These are phyloP conservation scores for Cucumis hystrix DNA, from an alignment of 306 rosid genomes.

Conservation along the genomic window DNA sequence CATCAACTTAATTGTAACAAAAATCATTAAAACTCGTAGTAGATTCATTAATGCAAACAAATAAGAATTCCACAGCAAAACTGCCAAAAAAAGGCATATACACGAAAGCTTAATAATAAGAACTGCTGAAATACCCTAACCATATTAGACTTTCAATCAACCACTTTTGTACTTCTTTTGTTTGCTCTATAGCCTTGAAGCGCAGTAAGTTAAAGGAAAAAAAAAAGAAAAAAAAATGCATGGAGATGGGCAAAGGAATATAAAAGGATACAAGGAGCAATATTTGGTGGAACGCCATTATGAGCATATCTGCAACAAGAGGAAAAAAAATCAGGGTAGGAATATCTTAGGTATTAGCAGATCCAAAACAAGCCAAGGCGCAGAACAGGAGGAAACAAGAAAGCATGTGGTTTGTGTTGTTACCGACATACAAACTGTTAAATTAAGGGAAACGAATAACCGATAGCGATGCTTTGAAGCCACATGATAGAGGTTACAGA, in stretches of 20 bases:
- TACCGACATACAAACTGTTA: neutral
- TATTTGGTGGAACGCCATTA: slow-evolving; percentile 66
- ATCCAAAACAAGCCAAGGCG: neutral
- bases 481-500: neutral
- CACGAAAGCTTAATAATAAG: neutral
- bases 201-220: neutral
- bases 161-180: neutral
- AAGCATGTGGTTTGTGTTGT: neutral
- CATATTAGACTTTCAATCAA: neutral
- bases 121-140: neutral
- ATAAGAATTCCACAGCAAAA: neutral
- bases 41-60: neutral
- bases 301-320: slow-evolving; percentile 53
- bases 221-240: neutral
- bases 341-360: neutral
- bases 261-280: slow-evolving; percentile 88
- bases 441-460: neutral
- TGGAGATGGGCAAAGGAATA: neutral
- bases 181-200: neutral
- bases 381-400: neutral
- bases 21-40: neutral
- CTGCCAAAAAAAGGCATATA: neutral
- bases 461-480: neutral
- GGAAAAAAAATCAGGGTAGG: neutral
- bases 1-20: neutral